Evolutionary conservation across 2,329 filamentous ascomycete genomes (phyloP), one percentile per base, ranked within the genome.

Genomic region (Ophiostoma novo-ulmi): DNA sequence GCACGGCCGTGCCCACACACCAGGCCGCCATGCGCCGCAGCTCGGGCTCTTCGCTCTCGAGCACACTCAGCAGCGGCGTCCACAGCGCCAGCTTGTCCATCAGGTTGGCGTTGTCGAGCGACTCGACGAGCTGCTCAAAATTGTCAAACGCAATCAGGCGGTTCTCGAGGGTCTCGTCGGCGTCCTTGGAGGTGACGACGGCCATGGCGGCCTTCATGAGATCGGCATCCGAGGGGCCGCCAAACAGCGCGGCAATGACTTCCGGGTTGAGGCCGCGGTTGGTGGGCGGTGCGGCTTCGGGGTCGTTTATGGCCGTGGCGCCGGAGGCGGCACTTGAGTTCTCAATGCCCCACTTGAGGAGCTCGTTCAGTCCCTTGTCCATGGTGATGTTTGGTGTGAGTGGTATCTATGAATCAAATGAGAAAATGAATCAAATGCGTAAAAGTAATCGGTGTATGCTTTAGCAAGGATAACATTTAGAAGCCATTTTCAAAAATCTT

Each of bases 71-170:
- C 55, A 99, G 83, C 11, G 92, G 92, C 13, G 87, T 85, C 95
- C 95, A 99, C 41, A 98, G 84, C 7, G 86, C 85, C 26, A 97
- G 82, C 38, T 86, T 86, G 74, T 89, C 89, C 75, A 99, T 87
- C 81, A 97, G 96, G 83, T 98, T 99, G 71, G 95, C 94, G 79
- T 99, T 99, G 84, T 99, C 95, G 76, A 98, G 88, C 73, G 87
- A 89, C 83, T 97, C 93, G 76, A 97, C 90, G 72, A 97, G 84
- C 80, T 97, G 92, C 82, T 97, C 94, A 73, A 97, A 91, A 82
- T 97, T 97, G 85, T 97, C 94, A 80, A 97, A 96, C 52, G 94
- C 94, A 71, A 89, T 87, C 70, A 96, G 81, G 79, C 92, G 93
- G 80, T 92, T 87, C 63, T 93, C 90, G 68, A 94, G 84, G 4